Evolutionary conservation across 2,329 filamentous ascomycete genomes (phyloP), one percentile per base, ranked within the genome.

Genomic region (Talaromyces sp.): DNA sequence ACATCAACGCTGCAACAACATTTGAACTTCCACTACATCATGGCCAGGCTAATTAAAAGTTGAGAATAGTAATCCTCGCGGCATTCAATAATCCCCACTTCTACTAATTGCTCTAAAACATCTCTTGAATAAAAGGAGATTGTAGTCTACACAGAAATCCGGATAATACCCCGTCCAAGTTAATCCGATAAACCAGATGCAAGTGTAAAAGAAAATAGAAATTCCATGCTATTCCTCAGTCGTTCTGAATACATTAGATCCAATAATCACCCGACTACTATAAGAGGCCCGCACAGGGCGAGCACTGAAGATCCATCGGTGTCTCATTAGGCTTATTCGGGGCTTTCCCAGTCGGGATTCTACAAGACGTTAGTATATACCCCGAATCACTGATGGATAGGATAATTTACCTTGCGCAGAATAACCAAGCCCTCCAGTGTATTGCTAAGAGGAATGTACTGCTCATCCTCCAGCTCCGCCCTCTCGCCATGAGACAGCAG

Each of bases 391-490:
- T 41, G 20, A 1, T 22, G 9, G 10, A 36, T 19, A 33, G 22
- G 4, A 33, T 35, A 14, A 29, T 84, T 76, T 82, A 96, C 93
- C 91, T 97, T 97, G 81, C 89, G 88, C 74, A 99, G 80, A 74
- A 99, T 97, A 51, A 97, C 93, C 66, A 99, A 81, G 29, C 94
- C 94, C 77, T 99, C 94, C 57, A 99, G 81, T 48, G 87, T 96
- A 77, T 86, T 94, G 71, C 87, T 95, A 69, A 99, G 78, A 74
- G 89, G 90, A 60, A 97, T 87, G 73, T 97, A 99, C 77, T 99
- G 87, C 77, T 99, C 94, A 67, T 99, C 94, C 75, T 99, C 94
- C 46, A 99, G 80, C 80, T 99, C 94, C 9, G 94, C 94, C 66
- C 95, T 84, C 80, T 99, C 94, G 27, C 95, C 94, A 69, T 96